Evolutionary conservation across 495 filamentous ascomycete genomes (phyloP).

Genomic region (Aspergillus asperescens): DNA sequence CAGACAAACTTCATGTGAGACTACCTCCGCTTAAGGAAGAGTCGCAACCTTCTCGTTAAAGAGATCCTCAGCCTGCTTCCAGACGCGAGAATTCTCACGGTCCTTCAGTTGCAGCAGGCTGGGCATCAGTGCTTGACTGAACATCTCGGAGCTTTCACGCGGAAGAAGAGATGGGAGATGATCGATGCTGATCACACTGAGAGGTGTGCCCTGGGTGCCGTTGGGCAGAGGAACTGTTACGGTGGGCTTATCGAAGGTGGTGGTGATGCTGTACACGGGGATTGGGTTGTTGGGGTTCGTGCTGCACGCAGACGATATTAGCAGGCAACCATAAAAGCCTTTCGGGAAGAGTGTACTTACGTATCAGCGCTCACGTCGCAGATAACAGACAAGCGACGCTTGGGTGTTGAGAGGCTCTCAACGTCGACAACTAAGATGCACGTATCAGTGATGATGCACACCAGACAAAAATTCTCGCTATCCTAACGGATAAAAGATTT

Average conservation of each 20-base stretch:
- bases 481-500: too few relatives aligned
- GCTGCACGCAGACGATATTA: constrained; percentile 17
- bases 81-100: constrained; percentile 66
- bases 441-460: background rate
- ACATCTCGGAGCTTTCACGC: constrained; percentile 81
- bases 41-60: constrained; percentile 80
- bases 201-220: constrained; percentile 48
- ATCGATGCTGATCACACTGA: constrained; percentile 82
- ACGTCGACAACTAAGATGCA: constrained; percentile 46
- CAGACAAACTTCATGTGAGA: background rate
- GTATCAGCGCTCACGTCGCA: constrained; percentile 82
- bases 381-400: constrained; percentile 73
- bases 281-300: constrained; percentile 75
- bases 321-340: constrained; percentile 1
- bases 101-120: constrained; percentile 74
- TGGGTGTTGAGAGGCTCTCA: constrained; percentile 60
- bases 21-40: constrained; percentile 43
- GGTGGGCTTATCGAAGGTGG: constrained; percentile 79
- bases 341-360: constrained; percentile 20
- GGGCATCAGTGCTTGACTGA: constrained; percentile 73
- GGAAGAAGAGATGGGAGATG: constrained; percentile 85
- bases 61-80: constrained; percentile 75
- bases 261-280: constrained; percentile 78
- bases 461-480: background rate
- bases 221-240: constrained; percentile 57